phyloP scores from a whole-genome alignment of 805 yeast species.

The Candida nitratophila region DNA sequence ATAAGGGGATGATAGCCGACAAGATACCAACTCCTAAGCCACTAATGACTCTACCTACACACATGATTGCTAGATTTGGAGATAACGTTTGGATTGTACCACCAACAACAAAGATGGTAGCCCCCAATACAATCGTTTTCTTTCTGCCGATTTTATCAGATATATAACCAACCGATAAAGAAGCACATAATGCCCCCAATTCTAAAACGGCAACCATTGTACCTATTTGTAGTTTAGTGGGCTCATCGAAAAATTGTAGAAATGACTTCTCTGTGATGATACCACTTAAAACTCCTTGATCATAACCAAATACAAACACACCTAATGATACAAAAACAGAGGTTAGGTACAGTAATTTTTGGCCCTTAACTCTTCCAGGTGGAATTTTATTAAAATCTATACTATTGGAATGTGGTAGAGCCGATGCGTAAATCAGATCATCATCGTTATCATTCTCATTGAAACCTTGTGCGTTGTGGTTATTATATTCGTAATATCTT shows the following conservation, averaged over 20 bases:
- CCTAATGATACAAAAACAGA: constrained; percentile 21
- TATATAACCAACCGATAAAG: constrained; percentile 65
- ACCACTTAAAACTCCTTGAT: constrained; percentile 75
- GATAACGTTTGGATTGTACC: constrained; percentile 67
- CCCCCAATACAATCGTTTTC: constrained; percentile 68
- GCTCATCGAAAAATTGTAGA: constrained; percentile 58
- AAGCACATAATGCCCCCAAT: constrained; percentile 72
- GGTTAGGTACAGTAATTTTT: constrained; percentile 17
- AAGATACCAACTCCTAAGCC: constrained; percentile 87
- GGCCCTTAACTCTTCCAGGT: constrained; percentile 13
- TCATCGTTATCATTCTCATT: constrained; percentile 8
- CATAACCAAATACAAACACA: constrained; percentile 61
- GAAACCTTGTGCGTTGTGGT: not conserved
- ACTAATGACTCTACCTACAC: constrained; percentile 68
- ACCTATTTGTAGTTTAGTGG: constrained; percentile 66
- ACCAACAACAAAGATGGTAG: constrained; percentile 66
- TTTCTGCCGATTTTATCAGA: constrained; percentile 79
- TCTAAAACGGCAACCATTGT: constrained; percentile 82
- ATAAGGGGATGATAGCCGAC: constrained; percentile 79
- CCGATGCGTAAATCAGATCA: not conserved
- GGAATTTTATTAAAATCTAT: constrained; percentile 15
- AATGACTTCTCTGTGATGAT: constrained; percentile 68
- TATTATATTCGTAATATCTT: not conserved
- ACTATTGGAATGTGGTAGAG: constrained; percentile 5
- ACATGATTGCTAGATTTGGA: constrained; percentile 44